Evolutionary conservation across 1,284 basidiomycete genomes (phyloP).

Genomic region (Wallemia mellicola): DNA sequence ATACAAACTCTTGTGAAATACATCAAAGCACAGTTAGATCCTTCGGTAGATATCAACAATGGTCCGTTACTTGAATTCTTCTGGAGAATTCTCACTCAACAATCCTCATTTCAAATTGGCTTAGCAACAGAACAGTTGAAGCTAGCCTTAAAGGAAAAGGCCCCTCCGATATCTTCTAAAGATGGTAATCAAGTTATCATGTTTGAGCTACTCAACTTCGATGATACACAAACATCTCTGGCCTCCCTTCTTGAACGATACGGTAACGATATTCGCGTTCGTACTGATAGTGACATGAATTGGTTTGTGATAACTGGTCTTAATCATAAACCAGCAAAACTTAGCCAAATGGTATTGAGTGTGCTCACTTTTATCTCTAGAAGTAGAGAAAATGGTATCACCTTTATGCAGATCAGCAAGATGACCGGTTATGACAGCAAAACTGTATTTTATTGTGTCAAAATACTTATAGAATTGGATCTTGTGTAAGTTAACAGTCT

Average conservation of each 20-base stretch:
- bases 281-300: background rate
- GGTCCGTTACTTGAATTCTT: background rate
- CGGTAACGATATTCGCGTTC: background rate
- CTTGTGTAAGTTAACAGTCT: conserved; percentile 1
- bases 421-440: background rate
- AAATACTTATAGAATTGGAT: background rate
- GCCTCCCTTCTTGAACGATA: background rate
- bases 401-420: background rate
- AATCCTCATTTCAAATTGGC: background rate
- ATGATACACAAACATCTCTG: background rate
- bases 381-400: background rate
- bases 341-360: background rate
- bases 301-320: background rate
- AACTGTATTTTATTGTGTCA: background rate
- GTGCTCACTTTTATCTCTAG: background rate
- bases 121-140: background rate
- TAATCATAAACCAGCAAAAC: background rate
- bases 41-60: background rate
- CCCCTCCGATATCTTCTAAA: background rate
- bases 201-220: background rate
- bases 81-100: background rate
- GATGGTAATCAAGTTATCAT: background rate
- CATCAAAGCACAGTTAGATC: background rate
- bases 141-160: background rate
- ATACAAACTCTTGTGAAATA: background rate